Evolutionary conservation across 305 asterid species (phyloP).

Genomic region (Fraxinus sp.): DNA sequence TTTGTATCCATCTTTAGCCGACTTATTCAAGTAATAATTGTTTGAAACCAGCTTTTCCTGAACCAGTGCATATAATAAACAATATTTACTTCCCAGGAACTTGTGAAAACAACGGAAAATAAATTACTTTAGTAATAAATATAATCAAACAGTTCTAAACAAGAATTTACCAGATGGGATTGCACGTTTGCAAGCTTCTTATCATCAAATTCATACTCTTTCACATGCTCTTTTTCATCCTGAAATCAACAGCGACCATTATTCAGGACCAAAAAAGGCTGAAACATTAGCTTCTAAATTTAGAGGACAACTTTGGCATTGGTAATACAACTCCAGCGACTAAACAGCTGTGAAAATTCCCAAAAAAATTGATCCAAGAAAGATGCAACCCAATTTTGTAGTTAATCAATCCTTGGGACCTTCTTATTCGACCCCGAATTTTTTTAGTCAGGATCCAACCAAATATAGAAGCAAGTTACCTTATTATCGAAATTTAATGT

Average conservation of each 20-base stretch:
- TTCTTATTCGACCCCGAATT: background rate
- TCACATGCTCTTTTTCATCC: conserved; percentile 88
- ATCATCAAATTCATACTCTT: conserved; percentile 73
- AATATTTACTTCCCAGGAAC: conserved; percentile 6
- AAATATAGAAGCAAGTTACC: background rate
- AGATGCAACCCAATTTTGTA: background rate
- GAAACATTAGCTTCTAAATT: conserved; percentile 10
- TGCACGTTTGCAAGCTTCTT: conserved; percentile 73
- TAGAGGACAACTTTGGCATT: background rate
- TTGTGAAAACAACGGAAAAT: background rate
- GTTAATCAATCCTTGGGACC: background rate
- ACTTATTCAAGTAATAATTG: conserved; percentile 71
- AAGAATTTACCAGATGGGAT: conserved; percentile 66
- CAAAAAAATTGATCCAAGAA: background rate
- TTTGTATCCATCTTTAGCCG: conserved; percentile 91
- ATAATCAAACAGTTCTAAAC: background rate
- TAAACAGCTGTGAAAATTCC: background rate
- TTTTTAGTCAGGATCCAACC: background rate
- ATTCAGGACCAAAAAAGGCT: background rate
- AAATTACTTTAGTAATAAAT: background rate
- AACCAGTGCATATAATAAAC: conserved; percentile 18
- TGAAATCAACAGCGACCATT: conserved; percentile 34
- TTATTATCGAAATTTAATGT: background rate
- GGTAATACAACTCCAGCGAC: background rate
- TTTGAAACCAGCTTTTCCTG: conserved; percentile 73